Base-by-base conservation (phyloP, 2,329 filamentous ascomycete genomes). In the Alternaria gaisen region DNA sequence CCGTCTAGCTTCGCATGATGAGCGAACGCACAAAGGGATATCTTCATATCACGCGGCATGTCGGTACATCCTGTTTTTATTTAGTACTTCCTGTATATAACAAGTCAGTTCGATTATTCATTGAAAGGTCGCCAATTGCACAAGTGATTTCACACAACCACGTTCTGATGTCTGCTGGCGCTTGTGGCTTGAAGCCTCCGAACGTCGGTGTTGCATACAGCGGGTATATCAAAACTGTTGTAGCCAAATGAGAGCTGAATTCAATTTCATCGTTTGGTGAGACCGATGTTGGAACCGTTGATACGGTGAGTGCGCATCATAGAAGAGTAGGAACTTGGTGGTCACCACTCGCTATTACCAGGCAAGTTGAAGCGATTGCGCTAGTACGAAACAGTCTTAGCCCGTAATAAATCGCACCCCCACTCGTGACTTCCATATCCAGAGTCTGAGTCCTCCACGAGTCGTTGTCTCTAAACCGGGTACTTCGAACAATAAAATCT, bases 401-500 rank as follows among this genome's bases (percentile, higher is more conserved):
- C 44, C 10, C 48, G 57, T 68, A 71, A 67, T 66, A 52, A 50
- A 50, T 50, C 54, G 51, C 50, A 54, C 54, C 66, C 66, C 63
- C 61, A 68, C 68, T 60, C 63, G 61, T 70, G 72, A 69, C 72
- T 74, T 50, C 65, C 63, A 71, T 64, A 59, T 63, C 50, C 47
- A 68, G 63, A 68, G 64, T 58, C 64, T 65, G 63, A 61, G 53
- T 56, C 32, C 34, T 61, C 40, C 40, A 60, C 69, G 59, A 67
- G 67, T 67, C 65, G 61, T 62, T 64, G 62, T 68, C 65, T 24
- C 36, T 58, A 53, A 69, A 65, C 57, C 51, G 30, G 59, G 41
- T 53, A 32, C 56, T 44, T 28, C 44, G 56, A 54, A 55, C 36
- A 50, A 28, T 24, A 48, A 53, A 58, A 51, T 32, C 34, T 43